Evolutionary conservation across 1,139 yeast genomes (phyloP), one percentile per base, ranked within the genome.

Genomic region (Saccharomyces hybrid): DNA sequence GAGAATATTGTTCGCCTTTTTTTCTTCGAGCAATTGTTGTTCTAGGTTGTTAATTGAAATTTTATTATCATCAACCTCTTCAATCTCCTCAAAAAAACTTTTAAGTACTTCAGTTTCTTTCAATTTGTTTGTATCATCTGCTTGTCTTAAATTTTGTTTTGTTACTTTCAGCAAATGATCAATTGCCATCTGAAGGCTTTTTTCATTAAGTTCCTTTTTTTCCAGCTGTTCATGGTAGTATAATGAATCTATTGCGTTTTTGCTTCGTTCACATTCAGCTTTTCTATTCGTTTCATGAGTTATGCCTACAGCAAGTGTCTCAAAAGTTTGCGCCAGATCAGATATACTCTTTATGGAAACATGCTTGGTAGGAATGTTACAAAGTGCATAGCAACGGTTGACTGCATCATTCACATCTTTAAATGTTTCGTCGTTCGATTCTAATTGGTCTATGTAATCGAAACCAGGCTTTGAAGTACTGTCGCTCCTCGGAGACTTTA

Each of bases 351-450:
- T 38, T 38, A 38, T 38, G 25, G 44, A 38, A 3, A 20, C n/a
- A 38, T 38, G 44, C 44, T 38, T 38, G 8, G 44, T 38, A 6
- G 44, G 44, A 8, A 38, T 38, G 44, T 38, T 38, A 16, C 44
- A 38, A 38, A 38, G 44, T 38, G 44, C 44, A 38, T 38, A 38
- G 25, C 44, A 38, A 38, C 44, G 44, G 44, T 38, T 38, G n/a
- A 38, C 44, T 38, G 44, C 44, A 8, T 38, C 44, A 38, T 38
- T 38, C n/a, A 38, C 44, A 7, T 38, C 44, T 38, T 38, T 38
- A 11, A 38, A 38, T 0, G 26, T 38, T 16, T 38, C 44, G 5
- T 38, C 25, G 2, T 11, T 8, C 2, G 44, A 9, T 16, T 38
- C 25, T 0, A 16, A 16, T 13, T 16, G 5, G 3, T 0, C 1